Evolutionary conservation across 495 filamentous ascomycete species (phyloP).

Genomic region (Choiromyces venosus): DNA sequence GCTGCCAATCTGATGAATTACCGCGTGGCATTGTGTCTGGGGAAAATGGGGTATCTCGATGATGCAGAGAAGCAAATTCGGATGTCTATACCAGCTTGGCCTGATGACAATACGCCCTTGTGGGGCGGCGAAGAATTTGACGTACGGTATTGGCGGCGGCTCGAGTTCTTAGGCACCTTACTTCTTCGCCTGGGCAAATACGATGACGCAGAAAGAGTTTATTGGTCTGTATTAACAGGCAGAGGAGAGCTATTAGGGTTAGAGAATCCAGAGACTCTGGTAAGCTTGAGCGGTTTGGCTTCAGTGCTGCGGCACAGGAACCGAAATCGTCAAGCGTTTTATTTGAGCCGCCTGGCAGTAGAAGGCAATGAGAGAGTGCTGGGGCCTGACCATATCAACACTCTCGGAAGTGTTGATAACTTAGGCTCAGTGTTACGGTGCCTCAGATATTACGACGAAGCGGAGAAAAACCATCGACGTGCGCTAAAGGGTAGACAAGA

Average conservation of each 20-base stretch:
- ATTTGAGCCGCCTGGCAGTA: constrained; percentile 29
- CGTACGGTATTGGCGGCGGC: neutral
- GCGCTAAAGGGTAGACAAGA: constrained; percentile 34
- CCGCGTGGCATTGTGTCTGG: neutral
- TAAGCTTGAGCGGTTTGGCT: constrained; percentile 23
- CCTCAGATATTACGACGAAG: constrained; percentile 44
- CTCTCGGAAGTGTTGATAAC: constrained; percentile 35
- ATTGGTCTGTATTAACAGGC: neutral
- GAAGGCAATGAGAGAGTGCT: constrained; percentile 17
- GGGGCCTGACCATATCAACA: constrained; percentile 4
- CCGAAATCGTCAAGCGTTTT: constrained; percentile 33
- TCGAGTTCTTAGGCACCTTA: constrained; percentile 30
- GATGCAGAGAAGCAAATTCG: neutral
- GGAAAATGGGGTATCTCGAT: neutral
- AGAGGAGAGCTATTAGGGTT: constrained; percentile 5
- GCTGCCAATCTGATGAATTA: neutral
- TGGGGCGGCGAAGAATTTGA: too few relatives aligned
- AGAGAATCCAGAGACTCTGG: neutral
- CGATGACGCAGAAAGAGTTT: constrained; percentile 41
- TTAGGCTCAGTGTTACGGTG: constrained; percentile 36
- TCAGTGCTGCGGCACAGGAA: constrained; percentile 27
- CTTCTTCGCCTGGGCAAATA: constrained; percentile 42
- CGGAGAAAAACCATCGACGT: constrained; percentile 38
- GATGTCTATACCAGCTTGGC: too few relatives aligned
- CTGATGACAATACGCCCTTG: too few relatives aligned